A percentile compares a stretch with the other conserved stretches of the same genome.
Conservation (phyloP, 2,329 filamentous ascomycete genomes). For the Penicillium brevicompactum region DNA sequence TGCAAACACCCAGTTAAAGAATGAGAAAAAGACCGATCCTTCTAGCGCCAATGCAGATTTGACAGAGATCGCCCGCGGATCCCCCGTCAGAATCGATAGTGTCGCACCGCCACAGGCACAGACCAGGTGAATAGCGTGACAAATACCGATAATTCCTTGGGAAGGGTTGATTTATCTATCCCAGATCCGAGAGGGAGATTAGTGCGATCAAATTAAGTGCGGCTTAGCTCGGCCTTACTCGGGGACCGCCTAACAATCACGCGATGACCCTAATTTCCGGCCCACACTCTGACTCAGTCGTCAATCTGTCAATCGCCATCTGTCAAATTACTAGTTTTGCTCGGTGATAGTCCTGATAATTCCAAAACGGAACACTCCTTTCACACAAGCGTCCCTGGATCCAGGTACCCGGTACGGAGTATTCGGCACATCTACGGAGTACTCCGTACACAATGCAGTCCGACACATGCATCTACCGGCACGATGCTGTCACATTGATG, state of each 20-base stretch:
- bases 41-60: conserved; percentile 12
- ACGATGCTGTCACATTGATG: conserved; percentile 22
- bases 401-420: conserved; percentile 4
- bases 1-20: background rate
- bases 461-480: conserved; percentile 19
- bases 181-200: background rate
- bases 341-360: background rate
- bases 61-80: conserved; percentile 20
- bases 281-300: background rate
- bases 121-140: conserved; percentile 15
- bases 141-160: conserved; percentile 17
- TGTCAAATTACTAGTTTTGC: background rate
- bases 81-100: conserved; percentile 25
- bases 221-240: conserved; percentile 3
- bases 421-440: background rate
- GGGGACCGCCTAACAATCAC: background rate
- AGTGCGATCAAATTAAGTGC: background rate
- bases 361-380: background rate
- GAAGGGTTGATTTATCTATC: background rate
- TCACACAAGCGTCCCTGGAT: background rate
- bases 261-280: background rate
- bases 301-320: background rate
- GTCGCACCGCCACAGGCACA: conserved; percentile 26
- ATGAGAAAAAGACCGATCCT: background rate
- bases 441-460: background rate